These are phyloP conservation scores for Talaromyces sp. DNA, from an alignment of 2,329 filamentous ascomycete genomes.

Conservation along the genomic window DNA sequence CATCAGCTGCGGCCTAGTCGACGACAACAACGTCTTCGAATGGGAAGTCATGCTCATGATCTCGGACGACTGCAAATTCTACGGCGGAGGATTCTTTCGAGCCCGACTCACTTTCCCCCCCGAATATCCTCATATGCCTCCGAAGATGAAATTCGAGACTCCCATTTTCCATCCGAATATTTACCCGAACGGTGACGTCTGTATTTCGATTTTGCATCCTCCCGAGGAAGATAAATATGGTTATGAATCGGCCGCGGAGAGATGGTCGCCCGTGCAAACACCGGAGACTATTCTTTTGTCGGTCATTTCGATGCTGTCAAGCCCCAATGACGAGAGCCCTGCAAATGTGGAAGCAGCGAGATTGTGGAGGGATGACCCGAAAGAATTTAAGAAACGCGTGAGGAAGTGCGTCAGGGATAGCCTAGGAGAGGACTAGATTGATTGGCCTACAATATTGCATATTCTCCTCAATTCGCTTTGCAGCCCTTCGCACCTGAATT, in stretches of 20 bases:
- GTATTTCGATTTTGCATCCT: conserved; percentile 94
- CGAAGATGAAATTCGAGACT: conserved; percentile 78
- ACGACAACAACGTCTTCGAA: conserved; percentile 83
- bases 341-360: conserved; percentile 92
- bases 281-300: conserved; percentile 90
- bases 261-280: conserved; percentile 92
- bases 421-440: conserved; percentile 62
- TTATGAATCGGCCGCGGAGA: conserved; percentile 84
- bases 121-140: conserved; percentile 83
- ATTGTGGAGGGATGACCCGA: conserved; percentile 75
- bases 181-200: conserved; percentile 81
- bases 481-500: background rate
- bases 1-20: conserved; percentile 85
- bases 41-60: conserved; percentile 99
- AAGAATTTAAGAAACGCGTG: conserved; percentile 75
- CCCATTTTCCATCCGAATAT: conserved; percentile 96
- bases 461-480: background rate
- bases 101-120: conserved; percentile 77
- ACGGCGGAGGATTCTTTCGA: conserved; percentile 94
- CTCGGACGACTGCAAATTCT: conserved; percentile 86
- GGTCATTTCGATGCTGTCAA: conserved; percentile 87
- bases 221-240: conserved; percentile 92
- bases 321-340: conserved; percentile 91
- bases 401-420: conserved; percentile 77
- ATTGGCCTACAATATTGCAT: background rate